Percentiles rank a stretch among this genome's conserved stretches.
Evolutionary conservation across 768 basidiomycete species (phyloP).

Genomic region (Boletus coccyginus): DNA sequence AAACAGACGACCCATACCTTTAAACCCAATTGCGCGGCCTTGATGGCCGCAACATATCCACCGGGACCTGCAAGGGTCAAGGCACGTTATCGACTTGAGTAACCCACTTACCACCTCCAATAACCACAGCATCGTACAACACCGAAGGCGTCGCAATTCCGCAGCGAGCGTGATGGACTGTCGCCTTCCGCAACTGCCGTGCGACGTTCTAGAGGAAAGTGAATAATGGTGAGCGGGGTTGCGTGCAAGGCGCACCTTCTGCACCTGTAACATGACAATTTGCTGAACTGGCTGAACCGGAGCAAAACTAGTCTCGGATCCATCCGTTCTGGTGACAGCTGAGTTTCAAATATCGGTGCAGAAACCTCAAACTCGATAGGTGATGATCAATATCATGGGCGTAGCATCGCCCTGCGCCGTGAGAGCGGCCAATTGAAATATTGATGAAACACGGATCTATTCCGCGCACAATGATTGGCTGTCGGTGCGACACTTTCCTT

Average conservation of each 20-base stretch:
- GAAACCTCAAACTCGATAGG: no score
- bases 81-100: not conserved
- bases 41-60: constrained; percentile 97
- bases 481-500: not conserved
- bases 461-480: not conserved
- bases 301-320: no score
- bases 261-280: constrained; percentile 38
- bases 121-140: constrained; percentile 90
- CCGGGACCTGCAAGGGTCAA: constrained; percentile 67
- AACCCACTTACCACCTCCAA: constrained; percentile 80
- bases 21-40: constrained; percentile 95
- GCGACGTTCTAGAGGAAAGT: constrained; percentile 35
- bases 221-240: not conserved
- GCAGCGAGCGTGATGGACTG: constrained; percentile 43
- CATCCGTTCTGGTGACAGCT: no score
- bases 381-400: no score
- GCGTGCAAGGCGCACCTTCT: constrained; percentile 27
- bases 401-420: no score
- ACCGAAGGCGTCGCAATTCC: constrained; percentile 69
- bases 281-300: constrained; percentile 3
- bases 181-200: constrained; percentile 42
- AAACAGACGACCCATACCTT: constrained; percentile 51
- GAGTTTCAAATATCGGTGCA: no score
- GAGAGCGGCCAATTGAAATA: no score
- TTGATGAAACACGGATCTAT: no score